Base-by-base conservation (phyloP, 495 filamentous ascomycete genomes). In the Aspergillus cristatus region DNA sequence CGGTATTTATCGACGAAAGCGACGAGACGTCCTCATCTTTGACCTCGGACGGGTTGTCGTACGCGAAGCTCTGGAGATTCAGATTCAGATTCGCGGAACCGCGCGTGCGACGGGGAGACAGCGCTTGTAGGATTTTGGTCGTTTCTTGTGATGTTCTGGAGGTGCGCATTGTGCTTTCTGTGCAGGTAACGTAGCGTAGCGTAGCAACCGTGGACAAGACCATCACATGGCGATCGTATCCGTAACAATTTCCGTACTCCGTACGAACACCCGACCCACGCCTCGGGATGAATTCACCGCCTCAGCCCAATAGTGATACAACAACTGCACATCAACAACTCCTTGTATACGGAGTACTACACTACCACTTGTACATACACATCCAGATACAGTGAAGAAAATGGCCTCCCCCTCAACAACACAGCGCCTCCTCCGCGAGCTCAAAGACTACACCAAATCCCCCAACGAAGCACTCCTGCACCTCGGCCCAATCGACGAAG, bases 401-500 rank as follows among this genome's bases (percentile, higher is more conserved):
- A 62, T 58, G 57, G 50, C 59, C 12, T 41, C 53, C 17, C 31
- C 38, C 17, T 43, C 42, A 38, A 64, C 68, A 7, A 68, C 71
- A 5, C 78, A 82, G 51, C 70, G 81, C 11, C 71, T 86, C 41
- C 66, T 82, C 49, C 68, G 71, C 48, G 81, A 86, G 55, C 68
- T 86, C 39, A 70, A 76, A 41, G 65, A 69, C 15, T 76, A 76
- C 63, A 50, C 68, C 14, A 58, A 63, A 34, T 62, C 69, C 30
- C 77, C 72, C 13, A 76, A 75, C 35, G 68, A 71, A 22, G 64
- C 65, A 16, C 63, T 81, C 17, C 46, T 71, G 6, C 69, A 79
- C 34, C 77, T 94, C 3, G 75, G 78, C 3, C 85, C 84, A 10
- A 61, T 79, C 32, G 62, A 59, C 43, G 82, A 88, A 40, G 75